phyloP scores from a whole-genome alignment of 2,329 filamentous ascomycete genomes.

The Colletotrichum sojae region DNA sequence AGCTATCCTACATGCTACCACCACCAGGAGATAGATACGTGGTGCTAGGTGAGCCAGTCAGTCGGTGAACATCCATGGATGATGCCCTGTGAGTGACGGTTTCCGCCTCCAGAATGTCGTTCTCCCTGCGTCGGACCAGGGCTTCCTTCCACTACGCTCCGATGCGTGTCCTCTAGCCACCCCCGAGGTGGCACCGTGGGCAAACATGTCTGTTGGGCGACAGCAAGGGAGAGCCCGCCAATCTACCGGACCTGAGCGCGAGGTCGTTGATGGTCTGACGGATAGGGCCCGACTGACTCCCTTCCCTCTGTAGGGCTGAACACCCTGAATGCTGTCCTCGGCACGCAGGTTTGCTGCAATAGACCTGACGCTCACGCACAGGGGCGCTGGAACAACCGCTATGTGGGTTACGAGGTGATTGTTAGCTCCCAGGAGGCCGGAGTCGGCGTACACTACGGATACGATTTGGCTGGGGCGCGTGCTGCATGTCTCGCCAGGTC shows the following conservation, averaged over 20 bases:
- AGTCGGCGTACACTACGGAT: not conserved
- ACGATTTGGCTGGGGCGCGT: conserved; percentile 5
- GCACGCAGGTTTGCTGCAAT: conserved; percentile 10
- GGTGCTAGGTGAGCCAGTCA: conserved; percentile 23
- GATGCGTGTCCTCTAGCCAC: conserved; percentile 9
- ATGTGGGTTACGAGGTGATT: not conserved
- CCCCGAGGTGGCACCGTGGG: not conserved
- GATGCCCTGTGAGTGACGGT: not conserved
- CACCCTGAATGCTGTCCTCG: conserved; percentile 15
- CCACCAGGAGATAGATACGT: not conserved
- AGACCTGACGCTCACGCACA: conserved; percentile 6
- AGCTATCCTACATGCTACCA: no score
- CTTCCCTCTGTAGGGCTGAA: conserved; percentile 32
- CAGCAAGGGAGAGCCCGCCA: not conserved
- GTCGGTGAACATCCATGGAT: not conserved
- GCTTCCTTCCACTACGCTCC: conserved; percentile 12
- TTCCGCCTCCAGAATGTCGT: conserved; percentile 27
- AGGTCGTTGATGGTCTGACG: no score
- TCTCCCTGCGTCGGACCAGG: conserved; percentile 32
- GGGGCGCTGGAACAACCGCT: conserved; percentile 10
- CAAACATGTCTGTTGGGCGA: not conserved
- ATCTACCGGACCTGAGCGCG: not conserved
- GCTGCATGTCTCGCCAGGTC: conserved; percentile 28
- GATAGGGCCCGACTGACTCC: not conserved
- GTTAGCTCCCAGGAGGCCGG: not conserved